Evolutionary conservation across 1,284 basidiomycete species (phyloP), one percentile per base, ranked within the genome.

Genomic region (Ustilago sp.): DNA sequence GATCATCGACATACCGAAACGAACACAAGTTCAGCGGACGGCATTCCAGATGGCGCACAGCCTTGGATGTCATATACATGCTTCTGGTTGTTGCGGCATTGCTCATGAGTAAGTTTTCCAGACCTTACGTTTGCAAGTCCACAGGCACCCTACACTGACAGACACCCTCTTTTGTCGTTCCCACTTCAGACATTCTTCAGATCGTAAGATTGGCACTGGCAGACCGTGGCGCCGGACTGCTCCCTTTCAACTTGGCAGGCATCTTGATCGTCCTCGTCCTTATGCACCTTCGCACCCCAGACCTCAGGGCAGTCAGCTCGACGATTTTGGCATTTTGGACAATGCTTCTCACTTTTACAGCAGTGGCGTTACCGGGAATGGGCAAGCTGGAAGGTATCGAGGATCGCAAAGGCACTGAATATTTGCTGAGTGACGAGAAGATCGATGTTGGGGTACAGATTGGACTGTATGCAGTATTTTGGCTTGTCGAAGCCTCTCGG

Each of bases 171-270:
- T 12, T 8, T 48, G 7, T 54, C 3, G 11, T 17, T 45, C 8
- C 12, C 7, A 11, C 11, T 13, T 56, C 70, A 81, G 79, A 81
- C 68, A 62, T 81, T 28, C 65, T 81, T 8, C 69, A 81, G 45
- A 75, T 81, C 63, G 75, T 75, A 4, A 48, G 79, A n/a, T 65
- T 81, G n/a, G 75, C 71, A 9, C 56, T 81, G n/a, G 77, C 74
- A 9, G 34, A 79, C 54, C 79, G 77, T 15, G 77, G 77, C 41
- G 68, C 70, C 5, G 79, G 79, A 12, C 52, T 81, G 17, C 66
- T 81, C 0, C 79, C 79, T 1, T 81, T 80, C 71, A 80, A 68
- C 31, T 39, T 81, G 23, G 79, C 67, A 9, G 74, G 74, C 48
- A 68, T 81, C 13, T 43, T 78, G 15, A 63, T 81, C 61, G 59